Percentiles rank a stretch among this genome's conserved stretches.
phyloP scores from a whole-genome alignment of 306 rosid species.

The Pueraria montana region DNA sequence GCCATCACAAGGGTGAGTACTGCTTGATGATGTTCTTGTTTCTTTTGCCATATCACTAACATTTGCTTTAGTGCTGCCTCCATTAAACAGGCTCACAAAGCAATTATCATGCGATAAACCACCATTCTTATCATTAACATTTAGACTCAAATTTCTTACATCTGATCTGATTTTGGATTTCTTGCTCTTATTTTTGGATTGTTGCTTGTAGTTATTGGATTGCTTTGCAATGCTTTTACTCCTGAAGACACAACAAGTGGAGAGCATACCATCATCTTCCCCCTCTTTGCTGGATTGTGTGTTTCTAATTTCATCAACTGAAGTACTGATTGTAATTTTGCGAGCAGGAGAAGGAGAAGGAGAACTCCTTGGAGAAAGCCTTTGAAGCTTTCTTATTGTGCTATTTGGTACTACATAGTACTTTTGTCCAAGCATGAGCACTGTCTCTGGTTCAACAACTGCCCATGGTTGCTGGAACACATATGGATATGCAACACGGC shows the following conservation, averaged over 20 bases:
- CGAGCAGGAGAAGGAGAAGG: constrained; percentile 46
- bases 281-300: constrained; percentile 37
- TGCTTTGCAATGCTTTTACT: constrained; percentile 43
- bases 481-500: constrained; percentile 63
- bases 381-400: constrained; percentile 69
- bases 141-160: constrained; percentile 23
- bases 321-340: constrained; percentile 36
- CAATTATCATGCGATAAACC: constrained; percentile 38
- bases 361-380: constrained; percentile 55
- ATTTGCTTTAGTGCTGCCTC: constrained; percentile 34
- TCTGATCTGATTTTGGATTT: constrained; percentile 24
- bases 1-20: constrained; percentile 33
- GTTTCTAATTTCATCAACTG: constrained; percentile 37
- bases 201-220: constrained; percentile 32
- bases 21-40: constrained; percentile 41
- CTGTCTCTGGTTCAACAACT: constrained; percentile 71
- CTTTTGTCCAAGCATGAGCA: constrained; percentile 68
- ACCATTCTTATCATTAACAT: constrained; percentile 13
- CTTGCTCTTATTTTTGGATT: constrained; percentile 20
- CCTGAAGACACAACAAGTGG: constrained; percentile 50
- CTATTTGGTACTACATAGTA: constrained; percentile 71
- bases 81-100: constrained; percentile 37
- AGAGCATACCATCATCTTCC: constrained; percentile 46
- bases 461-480: constrained; percentile 81
- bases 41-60: constrained; percentile 40